phyloP scores from a whole-genome alignment of 108 stramenopile species.

The Nitzschia sp. region DNA sequence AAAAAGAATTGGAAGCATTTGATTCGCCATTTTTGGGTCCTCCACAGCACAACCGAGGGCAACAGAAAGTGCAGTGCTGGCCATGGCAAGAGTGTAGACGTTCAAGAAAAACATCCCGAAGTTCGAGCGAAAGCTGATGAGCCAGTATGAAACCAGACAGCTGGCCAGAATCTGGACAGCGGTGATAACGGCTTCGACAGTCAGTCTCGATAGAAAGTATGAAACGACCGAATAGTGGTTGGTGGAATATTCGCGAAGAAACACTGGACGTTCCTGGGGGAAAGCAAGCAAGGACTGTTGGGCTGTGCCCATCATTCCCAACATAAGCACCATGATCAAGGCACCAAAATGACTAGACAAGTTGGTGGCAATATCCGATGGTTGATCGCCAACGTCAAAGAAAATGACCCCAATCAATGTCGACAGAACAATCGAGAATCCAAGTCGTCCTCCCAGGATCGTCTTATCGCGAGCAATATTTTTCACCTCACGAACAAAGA shows the following conservation, averaged over 20 bases:
- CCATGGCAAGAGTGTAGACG: slow-evolving; percentile 40
- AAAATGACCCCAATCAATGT: slow-evolving; percentile 76
- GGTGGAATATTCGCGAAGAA: slow-evolving; percentile 87
- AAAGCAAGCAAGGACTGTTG: slow-evolving; percentile 71
- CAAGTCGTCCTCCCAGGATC: slow-evolving; percentile 58
- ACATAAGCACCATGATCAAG: slow-evolving; percentile 60
- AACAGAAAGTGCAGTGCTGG: slow-evolving; percentile 48
- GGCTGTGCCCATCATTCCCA: slow-evolving; percentile 81
- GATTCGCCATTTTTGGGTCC: slow-evolving; percentile 57
- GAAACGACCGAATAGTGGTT: slow-evolving; percentile 75
- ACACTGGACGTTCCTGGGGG: slow-evolving; percentile 87
- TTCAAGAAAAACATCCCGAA: slow-evolving; percentile 30
- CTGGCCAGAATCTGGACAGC: slow-evolving; percentile 50
- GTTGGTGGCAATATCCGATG: slow-evolving; percentile 27
- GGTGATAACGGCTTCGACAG: slow-evolving; percentile 61
- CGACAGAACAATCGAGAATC: slow-evolving; percentile 56
- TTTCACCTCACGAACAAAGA: slow-evolving; percentile 59
- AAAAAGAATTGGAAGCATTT: slow-evolving; percentile 71
- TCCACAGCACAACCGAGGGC: slow-evolving; percentile 48
- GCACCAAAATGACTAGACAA: slow-evolving; percentile 55
- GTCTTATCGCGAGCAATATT: slow-evolving; percentile 53
- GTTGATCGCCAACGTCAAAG: slow-evolving; percentile 52
- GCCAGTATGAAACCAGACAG: slow-evolving; percentile 41
- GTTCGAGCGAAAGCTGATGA: slow-evolving; percentile 36
- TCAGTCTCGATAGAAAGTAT: slow-evolving; percentile 69